Base-by-base conservation (phyloP, 2,329 filamentous ascomycete species). In the Pseudonectria foliicola region DNA sequence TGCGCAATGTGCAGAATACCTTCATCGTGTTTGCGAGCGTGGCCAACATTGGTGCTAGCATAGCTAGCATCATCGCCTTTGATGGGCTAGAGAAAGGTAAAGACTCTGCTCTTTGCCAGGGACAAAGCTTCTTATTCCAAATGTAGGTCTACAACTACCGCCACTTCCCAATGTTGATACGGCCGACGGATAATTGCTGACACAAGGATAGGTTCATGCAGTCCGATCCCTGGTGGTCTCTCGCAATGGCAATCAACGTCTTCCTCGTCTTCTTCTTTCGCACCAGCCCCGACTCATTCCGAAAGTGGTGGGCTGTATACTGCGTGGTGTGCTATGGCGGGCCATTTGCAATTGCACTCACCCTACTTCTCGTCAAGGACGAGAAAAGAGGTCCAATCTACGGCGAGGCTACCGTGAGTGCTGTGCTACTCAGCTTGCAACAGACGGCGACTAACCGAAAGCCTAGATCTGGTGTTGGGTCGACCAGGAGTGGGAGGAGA, bases 231-330 rank as follows among this genome's bases (percentile, higher is more conserved):
- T 72, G 83, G 62, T 88, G 80, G 83, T 84, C 82, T 0, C 73
- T 88, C 35, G 82, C 82, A 44, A 90, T 92, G 85, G 83, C 85
- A 3, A 68, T 82, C 53, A 92, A 90, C 51, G 85, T 90, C 42
- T 85, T 82, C 49, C 70, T 89, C 33, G 74, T 78, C 39, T 78
- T 78, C 54, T 78, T 77, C 58, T 71, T 70, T 45, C 66, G 70
- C n/a, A 67, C 70, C 31, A 75, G 67, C 30, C 73, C 74, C 1
- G 80, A 80, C 7, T 79, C 82, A 33, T 87, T 88, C 51, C 71
- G 74, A n/a, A 72, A 73, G 30, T 83, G 83, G 55, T 73, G 81
- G 50, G 85, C 80, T 71, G 68, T 78, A 31, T 90, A 90, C 54
- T 70, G 80, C 25, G 33, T 79, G 2, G 61, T 79, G 30, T 86